Percentiles rank a stretch among this genome's conserved stretches.
Evolutionary conservation across 108 stramenopile species (phyloP).

Genomic region (Stephanodiscus minutulus): DNA sequence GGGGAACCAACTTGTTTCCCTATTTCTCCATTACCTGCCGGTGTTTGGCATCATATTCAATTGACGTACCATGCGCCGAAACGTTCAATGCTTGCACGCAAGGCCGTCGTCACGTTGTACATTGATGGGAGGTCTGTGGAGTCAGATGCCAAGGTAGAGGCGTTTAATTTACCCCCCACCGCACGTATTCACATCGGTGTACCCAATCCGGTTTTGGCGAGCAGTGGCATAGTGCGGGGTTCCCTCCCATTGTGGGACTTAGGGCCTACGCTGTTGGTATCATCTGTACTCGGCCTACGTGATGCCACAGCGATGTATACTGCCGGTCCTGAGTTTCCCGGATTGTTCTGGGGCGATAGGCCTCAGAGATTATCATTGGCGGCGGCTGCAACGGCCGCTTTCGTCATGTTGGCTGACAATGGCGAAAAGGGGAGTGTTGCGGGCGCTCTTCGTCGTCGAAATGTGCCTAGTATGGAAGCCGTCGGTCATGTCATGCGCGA

Average conservation of each 20-base stretch:
- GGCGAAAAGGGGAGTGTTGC: constrained; percentile 86
- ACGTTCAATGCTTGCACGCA: constrained; percentile 77
- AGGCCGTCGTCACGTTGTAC: constrained; percentile 66
- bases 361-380: constrained; percentile 86
- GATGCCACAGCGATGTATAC: constrained; percentile 86
- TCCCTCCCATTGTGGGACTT: constrained; percentile 79
- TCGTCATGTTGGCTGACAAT: constrained; percentile 78
- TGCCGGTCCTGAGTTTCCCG: constrained; percentile 81
- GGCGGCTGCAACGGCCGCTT: constrained; percentile 76
- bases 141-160: constrained; percentile 77
- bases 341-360: constrained; percentile 88
- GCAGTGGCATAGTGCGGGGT: constrained; percentile 75
- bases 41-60: constrained; percentile 88
- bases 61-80: constrained; percentile 84
- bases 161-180: constrained; percentile 77
- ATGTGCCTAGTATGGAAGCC: constrained; percentile 77
- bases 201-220: constrained; percentile 77
- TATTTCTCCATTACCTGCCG: constrained; percentile 69
- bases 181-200: constrained; percentile 75
- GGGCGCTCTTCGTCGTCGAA: constrained; percentile 73
- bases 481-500: constrained; percentile 78
- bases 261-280: constrained; percentile 71
- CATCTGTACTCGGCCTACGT: constrained; percentile 64
- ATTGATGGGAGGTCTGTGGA: constrained; percentile 84
- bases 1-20: constrained; percentile 81